phyloP scores from a whole-genome alignment of 164 flowering plant species.

The Stephania cephalantha region DNA sequence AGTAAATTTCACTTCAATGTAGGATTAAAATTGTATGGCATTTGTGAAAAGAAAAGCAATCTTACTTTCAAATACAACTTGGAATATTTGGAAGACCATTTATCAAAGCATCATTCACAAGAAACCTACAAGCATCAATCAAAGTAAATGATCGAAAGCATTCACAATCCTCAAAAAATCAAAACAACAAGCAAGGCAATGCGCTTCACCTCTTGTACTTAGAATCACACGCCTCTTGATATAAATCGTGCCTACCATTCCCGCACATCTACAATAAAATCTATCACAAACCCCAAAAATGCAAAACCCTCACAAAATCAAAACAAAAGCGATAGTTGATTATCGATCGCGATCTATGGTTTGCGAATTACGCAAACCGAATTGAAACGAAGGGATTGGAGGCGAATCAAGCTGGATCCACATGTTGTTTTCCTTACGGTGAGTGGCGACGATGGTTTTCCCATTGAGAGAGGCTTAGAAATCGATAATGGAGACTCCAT shows the following conservation, averaged over 20 bases:
- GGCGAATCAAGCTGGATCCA: slow-evolving; percentile 90
- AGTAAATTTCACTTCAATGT: too few species aligned
- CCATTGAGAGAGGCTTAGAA: too few species aligned
- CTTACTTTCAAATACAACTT: too few species aligned
- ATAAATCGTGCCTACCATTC: slow-evolving; percentile 92
- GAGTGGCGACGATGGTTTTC: slow-evolving; percentile 72
- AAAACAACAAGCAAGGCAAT: background rate
- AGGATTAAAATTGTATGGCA: too few species aligned
- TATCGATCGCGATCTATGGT: too few species aligned
- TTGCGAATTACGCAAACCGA: slow-evolving; percentile 54
- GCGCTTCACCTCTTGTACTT: slow-evolving; percentile 62
- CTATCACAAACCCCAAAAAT: background rate
- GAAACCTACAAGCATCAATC: slow-evolving; percentile 46
- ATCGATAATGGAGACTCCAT: slow-evolving; percentile 59
- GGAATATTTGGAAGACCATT: slow-evolving; percentile 98
- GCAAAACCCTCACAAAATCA: background rate
- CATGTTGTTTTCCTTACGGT: slow-evolving; percentile 88
- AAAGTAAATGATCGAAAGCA: background rate
- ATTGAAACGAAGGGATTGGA: slow-evolving; percentile 92
- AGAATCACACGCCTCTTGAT: slow-evolving; percentile 82
- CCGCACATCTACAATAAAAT: slow-evolving; percentile 32
- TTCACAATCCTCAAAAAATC: background rate
- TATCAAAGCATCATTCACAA: slow-evolving; percentile 83
- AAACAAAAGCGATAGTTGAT: too few species aligned
- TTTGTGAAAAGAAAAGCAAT: too few species aligned